Evolutionary conservation across 2,329 filamentous ascomycete species (phyloP).

Genomic region (Ceratocystis papillata): DNA sequence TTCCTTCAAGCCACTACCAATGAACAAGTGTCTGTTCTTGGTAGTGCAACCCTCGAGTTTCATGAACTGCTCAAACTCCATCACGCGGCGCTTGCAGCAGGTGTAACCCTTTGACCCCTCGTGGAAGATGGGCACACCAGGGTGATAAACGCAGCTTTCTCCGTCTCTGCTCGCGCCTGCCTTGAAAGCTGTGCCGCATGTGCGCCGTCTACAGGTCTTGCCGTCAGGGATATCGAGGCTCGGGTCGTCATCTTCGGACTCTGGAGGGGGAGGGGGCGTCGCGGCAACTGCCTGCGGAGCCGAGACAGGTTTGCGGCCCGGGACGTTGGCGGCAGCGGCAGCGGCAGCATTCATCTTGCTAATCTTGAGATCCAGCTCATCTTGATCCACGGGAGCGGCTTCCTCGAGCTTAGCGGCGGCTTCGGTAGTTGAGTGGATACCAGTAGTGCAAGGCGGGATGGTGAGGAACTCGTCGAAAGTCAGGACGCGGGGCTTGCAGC

Average conservation of each 20-base stretch:
- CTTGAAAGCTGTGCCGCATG: slow-evolving; percentile 58
- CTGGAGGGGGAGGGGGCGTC: slow-evolving; percentile 52
- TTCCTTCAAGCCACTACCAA: slow-evolving; percentile 62
- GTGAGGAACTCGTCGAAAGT: slow-evolving; percentile 96
- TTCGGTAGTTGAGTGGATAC: slow-evolving; percentile 84
- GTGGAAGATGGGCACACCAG: slow-evolving; percentile 85
- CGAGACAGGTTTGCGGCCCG: slow-evolving; percentile 34
- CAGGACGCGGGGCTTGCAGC: slow-evolving; percentile 91
- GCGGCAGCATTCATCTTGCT: slow-evolving; percentile 45
- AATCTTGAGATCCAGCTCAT: slow-evolving; percentile 36
- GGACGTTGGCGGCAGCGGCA: slow-evolving; percentile 33
- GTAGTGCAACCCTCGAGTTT: slow-evolving; percentile 85
- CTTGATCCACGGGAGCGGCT: slow-evolving; percentile 39
- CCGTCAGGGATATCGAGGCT: slow-evolving; percentile 60
- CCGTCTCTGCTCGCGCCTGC: slow-evolving; percentile 49
- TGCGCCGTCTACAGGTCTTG: slow-evolving; percentile 64
- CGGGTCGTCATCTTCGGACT: slow-evolving; percentile 82
- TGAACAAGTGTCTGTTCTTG: slow-evolving; percentile 71
- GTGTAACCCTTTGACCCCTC: slow-evolving; percentile 97
- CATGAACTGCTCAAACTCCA: slow-evolving; percentile 98
- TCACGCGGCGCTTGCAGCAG: slow-evolving; percentile 87
- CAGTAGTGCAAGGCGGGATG: slow-evolving; percentile 85
- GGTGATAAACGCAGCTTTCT: slow-evolving; percentile 79
- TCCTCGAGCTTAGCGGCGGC: slow-evolving; percentile 51
- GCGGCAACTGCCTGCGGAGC: slow-evolving; percentile 39